Percentiles rank a stretch among this genome's conserved stretches.
These are phyloP conservation scores for Fraxinus anomala DNA, from an alignment of 257 asterid genomes.

Conservation along the genomic window DNA sequence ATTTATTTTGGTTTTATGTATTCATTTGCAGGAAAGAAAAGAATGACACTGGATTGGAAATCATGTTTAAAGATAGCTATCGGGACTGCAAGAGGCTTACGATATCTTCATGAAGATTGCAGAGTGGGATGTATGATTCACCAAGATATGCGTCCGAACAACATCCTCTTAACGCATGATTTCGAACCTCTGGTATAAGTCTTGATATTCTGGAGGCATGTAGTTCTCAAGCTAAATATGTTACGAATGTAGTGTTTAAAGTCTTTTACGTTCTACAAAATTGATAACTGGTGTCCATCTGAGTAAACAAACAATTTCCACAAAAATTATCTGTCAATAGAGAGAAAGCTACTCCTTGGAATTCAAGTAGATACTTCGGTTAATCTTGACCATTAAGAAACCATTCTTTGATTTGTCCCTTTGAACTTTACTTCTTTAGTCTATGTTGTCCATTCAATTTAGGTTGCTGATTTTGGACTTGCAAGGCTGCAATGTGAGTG, in stretches of 20 bases:
- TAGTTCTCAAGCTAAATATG: slow-evolving; percentile 8
- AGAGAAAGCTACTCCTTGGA: neutral
- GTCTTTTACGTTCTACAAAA: neutral
- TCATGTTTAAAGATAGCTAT: slow-evolving; percentile 73
- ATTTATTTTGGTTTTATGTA: slow-evolving; percentile 3
- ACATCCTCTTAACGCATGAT: slow-evolving; percentile 87
- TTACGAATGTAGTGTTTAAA: neutral
- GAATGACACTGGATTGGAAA: slow-evolving; percentile 57
- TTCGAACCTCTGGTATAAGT: slow-evolving; percentile 78
- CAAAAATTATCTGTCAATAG: neutral
- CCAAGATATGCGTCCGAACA: slow-evolving; percentile 73
- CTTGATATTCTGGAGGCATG: slow-evolving; percentile 21
- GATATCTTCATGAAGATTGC: slow-evolving; percentile 95
- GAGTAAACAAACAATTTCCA: neutral
- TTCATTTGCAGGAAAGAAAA: slow-evolving; percentile 51
- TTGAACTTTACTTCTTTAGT: neutral
- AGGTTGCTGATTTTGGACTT: slow-evolving; percentile 94
- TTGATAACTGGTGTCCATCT: neutral
- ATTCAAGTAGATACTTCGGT: neutral
- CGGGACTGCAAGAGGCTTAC: slow-evolving; percentile 90
- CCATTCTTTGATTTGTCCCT: neutral
- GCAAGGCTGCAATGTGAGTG: slow-evolving; percentile 73
- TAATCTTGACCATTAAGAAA: neutral
- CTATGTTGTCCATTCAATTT: slow-evolving; percentile 20
- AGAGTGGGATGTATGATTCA: slow-evolving; percentile 89